Conservation (phyloP, 352 stramenopile genomes). For the Pythium graminicola region DNA sequence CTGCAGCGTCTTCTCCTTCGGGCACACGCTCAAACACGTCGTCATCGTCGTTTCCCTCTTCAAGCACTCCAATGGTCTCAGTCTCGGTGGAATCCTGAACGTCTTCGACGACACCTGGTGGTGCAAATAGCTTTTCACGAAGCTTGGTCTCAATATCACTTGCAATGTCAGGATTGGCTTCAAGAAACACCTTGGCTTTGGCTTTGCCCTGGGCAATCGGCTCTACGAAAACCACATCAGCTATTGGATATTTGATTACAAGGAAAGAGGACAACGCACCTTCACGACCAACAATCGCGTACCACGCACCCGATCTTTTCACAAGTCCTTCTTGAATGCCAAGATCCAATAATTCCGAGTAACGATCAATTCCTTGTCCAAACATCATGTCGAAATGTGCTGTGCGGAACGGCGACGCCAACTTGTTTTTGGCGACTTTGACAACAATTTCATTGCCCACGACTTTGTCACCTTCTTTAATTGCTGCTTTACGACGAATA, state of each 20-base stretch:
- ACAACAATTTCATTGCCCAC: constrained; percentile 96
- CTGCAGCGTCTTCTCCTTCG: constrained; percentile 1
- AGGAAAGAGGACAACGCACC: constrained; percentile 23
- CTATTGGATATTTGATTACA: background rate
- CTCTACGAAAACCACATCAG: constrained; percentile 28
- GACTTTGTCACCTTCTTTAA: constrained; percentile 89
- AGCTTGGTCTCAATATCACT: constrained; percentile 67
- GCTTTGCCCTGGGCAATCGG: constrained; percentile 78
- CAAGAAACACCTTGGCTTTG: constrained; percentile 77
- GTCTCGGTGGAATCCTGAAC: background rate
- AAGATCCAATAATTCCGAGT: constrained; percentile 77
- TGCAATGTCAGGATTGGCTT: constrained; percentile 67
- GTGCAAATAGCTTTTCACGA: constrained; percentile 52
- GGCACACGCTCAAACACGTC: constrained; percentile 15
- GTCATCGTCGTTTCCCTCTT: constrained; percentile 7
- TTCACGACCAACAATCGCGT: constrained; percentile 52
- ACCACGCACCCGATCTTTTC: constrained; percentile 80
- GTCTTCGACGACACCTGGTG: constrained; percentile 13
- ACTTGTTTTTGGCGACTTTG: constrained; percentile 99
- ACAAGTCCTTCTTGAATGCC: constrained; percentile 65
- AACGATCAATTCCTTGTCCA: constrained; percentile 92
- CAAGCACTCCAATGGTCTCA: background rate
- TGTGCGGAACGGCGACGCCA: constrained; percentile 94
- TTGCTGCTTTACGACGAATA: constrained; percentile 91
- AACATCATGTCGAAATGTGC: constrained; percentile 98